Evolutionary conservation across 2,329 filamentous ascomycete genomes (phyloP), one percentile per base, ranked within the genome.

Genomic region (Leptographium galeiforme): DNA sequence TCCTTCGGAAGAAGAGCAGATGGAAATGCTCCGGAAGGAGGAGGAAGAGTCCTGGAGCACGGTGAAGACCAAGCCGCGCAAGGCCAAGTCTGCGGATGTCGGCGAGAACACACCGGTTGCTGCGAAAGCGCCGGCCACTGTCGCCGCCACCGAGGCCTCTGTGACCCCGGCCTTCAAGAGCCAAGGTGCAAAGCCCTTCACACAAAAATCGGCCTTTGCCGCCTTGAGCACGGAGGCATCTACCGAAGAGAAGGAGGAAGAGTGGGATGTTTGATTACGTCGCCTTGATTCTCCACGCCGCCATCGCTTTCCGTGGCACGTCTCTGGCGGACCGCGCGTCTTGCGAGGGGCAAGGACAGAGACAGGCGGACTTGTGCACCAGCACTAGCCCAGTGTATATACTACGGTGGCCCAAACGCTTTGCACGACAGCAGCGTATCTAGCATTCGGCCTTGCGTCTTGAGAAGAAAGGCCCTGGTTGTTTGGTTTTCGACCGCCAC

Each of bases 1-100:
- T 1, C 77, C 77, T 4, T 81, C 79, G 0, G 78, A 82, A 64
- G 79, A 83, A 64, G 76, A 82, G 66, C 79, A 82, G 67, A 69
- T 82, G 59, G 72, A 81, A 67, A 68, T 76, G 63, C 70, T 80
- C 53, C 74, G 74, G 60, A 72, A 75, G 48, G 74, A 81, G 58
- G 69, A 72, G 45, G 73, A 80, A 58, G 69, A 72, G 50, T 64
- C 67, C 18, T 84, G 81, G 80, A 80, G 70, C 64, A 80, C 79
- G 36, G 81, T 84, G 50, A 72, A 70, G 64, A 69, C 65, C 53
- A 71, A 70, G 63, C 55, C 62, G 4, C 65, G 65, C 56, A 72
- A 74, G 67, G 64, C 64, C 55, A 66, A 70, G 61, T 69, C 72
- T 61, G 64, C 69, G 8, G 66, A 67, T 51, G 55, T 57, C 14